Base-by-base conservation (phyloP, 768 basidiomycete genomes). In the Astraeus odoratus region DNA sequence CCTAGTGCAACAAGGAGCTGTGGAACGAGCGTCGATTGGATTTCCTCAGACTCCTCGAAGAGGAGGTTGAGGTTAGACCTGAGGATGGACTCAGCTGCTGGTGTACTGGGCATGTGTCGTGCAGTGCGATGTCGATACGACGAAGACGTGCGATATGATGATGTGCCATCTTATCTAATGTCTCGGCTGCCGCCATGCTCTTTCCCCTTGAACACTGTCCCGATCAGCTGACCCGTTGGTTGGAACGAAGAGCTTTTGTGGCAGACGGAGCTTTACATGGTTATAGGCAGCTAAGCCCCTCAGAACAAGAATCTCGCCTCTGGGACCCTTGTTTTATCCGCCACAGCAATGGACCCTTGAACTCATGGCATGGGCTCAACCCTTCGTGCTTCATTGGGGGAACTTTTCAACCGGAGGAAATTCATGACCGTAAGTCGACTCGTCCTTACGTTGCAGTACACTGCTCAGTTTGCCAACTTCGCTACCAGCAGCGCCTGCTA, bases 401-500 rank as follows among this genome's bases (percentile, higher is more conserved):
- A 86, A 93, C 51, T 83, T 95, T 50, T 86, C 88, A 10, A 90
- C 89, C 1, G 88, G 87, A 67, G 67, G 24, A 62, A 59, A 9
- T 93, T 92, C 59, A 75, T 80, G 9, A 78, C 76, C 70, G 88
- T 85, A 47, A 46, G 66, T 29, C 34, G 36, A 5, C 16, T 23
- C 8, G 12, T 24, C 15, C 19, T 24, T 15, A 18, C n/a, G 3
- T n/a, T 3, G 25, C 25, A 22, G 34, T 16, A 34, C 8, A 0
- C 12, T 2, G 16, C 9, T 12, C 22, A 41, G 18, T 10, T 49
- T 44, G 18, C 19, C n/a, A 45, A 45, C 27, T 13, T 15, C 20
- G 12, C 9, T 9, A 7, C 23, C 24, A 24, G 15, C 10, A 93
- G 87, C 89, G 93, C 63, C 60, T 83, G 7, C 63, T 89, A 8